A percentile compares a stretch with the other conserved stretches of the same genome.
phyloP scores from a whole-genome alignment of 2,329 filamentous ascomycete genomes.

The Claviceps pusilla region DNA sequence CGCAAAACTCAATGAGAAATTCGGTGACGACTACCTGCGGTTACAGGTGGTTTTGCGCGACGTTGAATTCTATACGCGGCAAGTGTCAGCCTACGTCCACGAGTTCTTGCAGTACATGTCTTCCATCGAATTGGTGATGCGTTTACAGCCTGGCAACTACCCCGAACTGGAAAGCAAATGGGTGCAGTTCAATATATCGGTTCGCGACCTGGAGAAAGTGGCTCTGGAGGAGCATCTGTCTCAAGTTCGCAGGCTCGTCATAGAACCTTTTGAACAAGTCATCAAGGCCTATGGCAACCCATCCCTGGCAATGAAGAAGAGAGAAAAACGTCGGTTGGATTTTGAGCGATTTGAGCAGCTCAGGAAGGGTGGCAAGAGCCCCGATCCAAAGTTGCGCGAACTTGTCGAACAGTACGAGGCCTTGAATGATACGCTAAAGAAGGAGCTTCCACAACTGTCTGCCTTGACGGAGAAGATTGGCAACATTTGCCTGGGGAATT shows the following conservation, averaged over 20 bases:
- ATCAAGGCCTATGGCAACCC: slow-evolving; percentile 72
- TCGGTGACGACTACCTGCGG: slow-evolving; percentile 82
- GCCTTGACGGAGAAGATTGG: slow-evolving; percentile 67
- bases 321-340: slow-evolving; percentile 80
- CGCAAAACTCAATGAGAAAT: slow-evolving; percentile 66
- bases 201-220: slow-evolving; percentile 71
- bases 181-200: slow-evolving; percentile 76
- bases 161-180: slow-evolving; percentile 87
- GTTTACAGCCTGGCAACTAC: slow-evolving; percentile 53
- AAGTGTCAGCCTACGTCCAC: slow-evolving; percentile 63
- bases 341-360: slow-evolving; percentile 70
- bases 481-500: slow-evolving; percentile 66
- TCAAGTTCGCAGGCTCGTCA: slow-evolving; percentile 65
- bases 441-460: slow-evolving; percentile 78
- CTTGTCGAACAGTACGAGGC: slow-evolving; percentile 80
- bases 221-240: slow-evolving; percentile 65
- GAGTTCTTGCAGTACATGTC: slow-evolving; percentile 68
- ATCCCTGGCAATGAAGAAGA: slow-evolving; percentile 81
- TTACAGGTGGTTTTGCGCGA: slow-evolving; percentile 85
- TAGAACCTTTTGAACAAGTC: slow-evolving; percentile 66
- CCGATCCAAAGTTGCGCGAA: slow-evolving; percentile 73
- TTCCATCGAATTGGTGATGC: slow-evolving; percentile 71
- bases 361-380: slow-evolving; percentile 66
- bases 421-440: slow-evolving; percentile 83
- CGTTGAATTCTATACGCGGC: slow-evolving; percentile 82